phyloP scores from a whole-genome alignment of 2,329 filamentous ascomycete species.

The Clarireedia monteithiana region DNA sequence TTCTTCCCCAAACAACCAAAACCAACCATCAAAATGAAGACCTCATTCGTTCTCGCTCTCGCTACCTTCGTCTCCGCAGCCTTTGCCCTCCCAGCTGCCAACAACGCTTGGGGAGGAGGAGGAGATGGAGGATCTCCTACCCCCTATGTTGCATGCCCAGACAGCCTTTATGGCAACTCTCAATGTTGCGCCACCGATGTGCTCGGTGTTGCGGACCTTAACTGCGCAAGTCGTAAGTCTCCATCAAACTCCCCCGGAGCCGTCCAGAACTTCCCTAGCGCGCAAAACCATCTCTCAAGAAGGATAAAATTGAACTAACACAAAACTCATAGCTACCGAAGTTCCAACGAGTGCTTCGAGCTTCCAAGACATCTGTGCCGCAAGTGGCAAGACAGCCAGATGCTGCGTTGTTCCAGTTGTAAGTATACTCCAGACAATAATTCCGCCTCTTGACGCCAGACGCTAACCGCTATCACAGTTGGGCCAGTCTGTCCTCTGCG shows the following conservation, averaged over 20 bases:
- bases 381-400: constrained; percentile 32
- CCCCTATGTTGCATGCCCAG: too few relatives aligned
- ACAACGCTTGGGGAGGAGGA: too few relatives aligned
- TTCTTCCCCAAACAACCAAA: background rate
- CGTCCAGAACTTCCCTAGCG: too few relatives aligned
- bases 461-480: background rate
- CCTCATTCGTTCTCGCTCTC: constrained; percentile 10
- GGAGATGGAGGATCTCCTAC: too few relatives aligned
- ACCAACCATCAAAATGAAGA: constrained; percentile 17
- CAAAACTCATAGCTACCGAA: constrained; percentile 28
- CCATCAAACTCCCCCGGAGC: background rate
- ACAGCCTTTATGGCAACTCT: constrained; percentile 13
- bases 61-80: constrained; percentile 23
- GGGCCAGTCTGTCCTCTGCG: background rate
- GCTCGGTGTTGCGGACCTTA: constrained; percentile 46
- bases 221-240: constrained; percentile 47
- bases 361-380: constrained; percentile 21
- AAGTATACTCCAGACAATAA: background rate
- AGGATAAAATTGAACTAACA: background rate
- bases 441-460: background rate
- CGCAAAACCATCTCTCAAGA: too few relatives aligned
- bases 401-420: constrained; percentile 48
- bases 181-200: constrained; percentile 58
- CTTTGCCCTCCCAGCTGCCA: constrained; percentile 23
- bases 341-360: constrained; percentile 38